Percentiles rank a stretch among this genome's conserved stretches.
Evolutionary conservation across 208 protist species (phyloP).

Genomic region (Leishmania martiniquensis): DNA sequence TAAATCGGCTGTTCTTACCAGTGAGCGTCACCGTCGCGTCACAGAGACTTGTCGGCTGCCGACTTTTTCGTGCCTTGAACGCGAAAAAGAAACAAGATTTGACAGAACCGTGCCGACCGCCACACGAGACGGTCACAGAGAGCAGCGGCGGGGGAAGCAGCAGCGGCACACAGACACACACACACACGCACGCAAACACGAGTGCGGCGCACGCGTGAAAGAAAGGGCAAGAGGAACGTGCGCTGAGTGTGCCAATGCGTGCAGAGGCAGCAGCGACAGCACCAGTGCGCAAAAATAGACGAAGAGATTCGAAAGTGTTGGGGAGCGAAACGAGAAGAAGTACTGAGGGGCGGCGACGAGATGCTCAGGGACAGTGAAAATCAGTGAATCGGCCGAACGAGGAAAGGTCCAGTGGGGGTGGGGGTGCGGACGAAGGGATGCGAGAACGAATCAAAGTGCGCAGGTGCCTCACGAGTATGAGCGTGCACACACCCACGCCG

Average conservation of each 20-base stretch:
- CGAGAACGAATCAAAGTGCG: not conserved
- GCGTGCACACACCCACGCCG: not conserved
- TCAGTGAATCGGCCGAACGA: not conserved
- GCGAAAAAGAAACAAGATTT: not conserved
- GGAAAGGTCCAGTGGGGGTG: not conserved
- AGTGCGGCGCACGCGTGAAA: not conserved
- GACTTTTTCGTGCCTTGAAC: not conserved
- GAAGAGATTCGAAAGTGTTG: not conserved
- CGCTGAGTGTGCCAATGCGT: not conserved
- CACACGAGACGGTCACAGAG: not conserved
- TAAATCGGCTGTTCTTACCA: not conserved
- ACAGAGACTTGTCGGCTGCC: not conserved
- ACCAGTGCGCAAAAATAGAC: constrained; percentile 4
- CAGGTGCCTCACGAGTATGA: not conserved
- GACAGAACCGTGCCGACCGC: not conserved
- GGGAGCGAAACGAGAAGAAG: constrained; percentile 1
- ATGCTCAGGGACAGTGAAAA: not conserved
- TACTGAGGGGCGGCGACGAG: not conserved
- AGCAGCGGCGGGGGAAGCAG: no score
- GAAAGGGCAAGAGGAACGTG: not conserved
- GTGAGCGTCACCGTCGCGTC: not conserved
- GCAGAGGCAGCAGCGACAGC: not conserved
- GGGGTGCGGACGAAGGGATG: no score
- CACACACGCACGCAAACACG: not conserved
- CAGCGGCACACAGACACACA: constrained; percentile 1